A percentile compares a stretch with the other conserved stretches of the same genome.
phyloP scores from a whole-genome alignment of 495 filamentous ascomycete genomes.

The Copromyces sp. region DNA sequence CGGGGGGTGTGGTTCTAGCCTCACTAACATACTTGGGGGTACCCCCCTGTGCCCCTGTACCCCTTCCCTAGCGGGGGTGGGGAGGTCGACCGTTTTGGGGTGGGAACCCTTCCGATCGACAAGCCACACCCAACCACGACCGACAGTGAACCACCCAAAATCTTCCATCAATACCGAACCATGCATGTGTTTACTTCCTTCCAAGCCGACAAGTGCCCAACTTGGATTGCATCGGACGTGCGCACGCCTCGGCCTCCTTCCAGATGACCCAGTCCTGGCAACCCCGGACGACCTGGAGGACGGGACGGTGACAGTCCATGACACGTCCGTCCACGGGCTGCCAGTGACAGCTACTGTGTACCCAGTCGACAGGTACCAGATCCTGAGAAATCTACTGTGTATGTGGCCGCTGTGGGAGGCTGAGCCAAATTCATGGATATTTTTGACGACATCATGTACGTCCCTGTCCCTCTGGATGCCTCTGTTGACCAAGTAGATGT shows the following conservation, averaged over 20 bases:
- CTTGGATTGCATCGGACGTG: background rate
- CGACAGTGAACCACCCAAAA: background rate
- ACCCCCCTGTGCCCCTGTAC: background rate
- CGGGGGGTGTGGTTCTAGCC: background rate
- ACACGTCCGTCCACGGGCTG: background rate
- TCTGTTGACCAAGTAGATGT: background rate
- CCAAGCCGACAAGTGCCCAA: conserved; percentile 1
- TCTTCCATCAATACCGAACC: conserved; percentile 23
- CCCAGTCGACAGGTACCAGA: background rate
- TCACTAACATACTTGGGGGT: background rate
- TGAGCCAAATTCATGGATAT: background rate
- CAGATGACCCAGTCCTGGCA: conserved; percentile 1
- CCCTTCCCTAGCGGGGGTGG: background rate
- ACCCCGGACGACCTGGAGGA: background rate
- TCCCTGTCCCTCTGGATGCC: background rate
- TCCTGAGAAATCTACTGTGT: background rate
- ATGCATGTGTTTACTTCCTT: conserved; percentile 24
- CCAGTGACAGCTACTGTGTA: background rate
- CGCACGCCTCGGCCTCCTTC: background rate
- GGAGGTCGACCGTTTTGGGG: background rate
- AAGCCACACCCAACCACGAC: background rate
- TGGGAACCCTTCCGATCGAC: conserved; percentile 1
- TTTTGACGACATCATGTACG: conserved; percentile 18
- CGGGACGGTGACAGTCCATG: background rate
- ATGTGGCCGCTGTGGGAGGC: background rate